A percentile compares a stretch with the other conserved stretches of the same genome.
phyloP scores from a whole-genome alignment of 176 grass and related monocot genomes.

The Puya raimondii region DNA sequence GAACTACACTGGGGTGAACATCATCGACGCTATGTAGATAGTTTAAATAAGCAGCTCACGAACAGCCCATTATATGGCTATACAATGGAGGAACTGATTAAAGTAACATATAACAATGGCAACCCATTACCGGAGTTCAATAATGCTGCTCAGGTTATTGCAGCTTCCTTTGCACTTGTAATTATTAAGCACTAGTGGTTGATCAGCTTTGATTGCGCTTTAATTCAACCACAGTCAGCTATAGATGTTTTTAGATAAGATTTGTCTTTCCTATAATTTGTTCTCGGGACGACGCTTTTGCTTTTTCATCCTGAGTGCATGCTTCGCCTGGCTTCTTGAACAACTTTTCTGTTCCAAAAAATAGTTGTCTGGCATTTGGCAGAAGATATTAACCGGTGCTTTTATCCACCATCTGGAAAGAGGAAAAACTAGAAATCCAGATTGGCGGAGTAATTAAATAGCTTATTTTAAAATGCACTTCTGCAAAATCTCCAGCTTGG shows the following conservation, averaged over 20 bases:
- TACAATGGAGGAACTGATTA: constrained; percentile 80
- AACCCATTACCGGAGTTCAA: constrained; percentile 86
- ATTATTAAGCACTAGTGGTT: not conserved
- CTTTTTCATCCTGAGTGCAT: not conserved
- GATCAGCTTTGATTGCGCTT: not conserved
- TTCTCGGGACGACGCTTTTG: not conserved
- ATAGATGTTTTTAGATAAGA: not conserved
- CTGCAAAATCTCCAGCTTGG: too few relatives aligned
- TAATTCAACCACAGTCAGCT: not conserved
- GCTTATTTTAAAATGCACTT: too few relatives aligned
- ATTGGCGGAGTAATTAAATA: too few relatives aligned
- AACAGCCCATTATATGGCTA: constrained; percentile 68
- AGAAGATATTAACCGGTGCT: not conserved
- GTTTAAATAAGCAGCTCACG: constrained; percentile 62
- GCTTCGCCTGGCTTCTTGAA: too few relatives aligned
- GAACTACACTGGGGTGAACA: constrained; percentile 82
- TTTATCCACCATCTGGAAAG: too few relatives aligned
- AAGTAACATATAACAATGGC: constrained; percentile 91
- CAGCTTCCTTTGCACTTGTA: not conserved
- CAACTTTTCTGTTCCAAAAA: too few relatives aligned
- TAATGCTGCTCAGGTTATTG: constrained; percentile 51
- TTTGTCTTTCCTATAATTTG: not conserved
- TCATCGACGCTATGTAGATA: constrained; percentile 58
- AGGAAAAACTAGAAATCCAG: too few relatives aligned
- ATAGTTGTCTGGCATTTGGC: not conserved